Conservation (phyloP, 2,329 filamentous ascomycete genomes). For the Xenosphaeropsis pyriputrescens region DNA sequence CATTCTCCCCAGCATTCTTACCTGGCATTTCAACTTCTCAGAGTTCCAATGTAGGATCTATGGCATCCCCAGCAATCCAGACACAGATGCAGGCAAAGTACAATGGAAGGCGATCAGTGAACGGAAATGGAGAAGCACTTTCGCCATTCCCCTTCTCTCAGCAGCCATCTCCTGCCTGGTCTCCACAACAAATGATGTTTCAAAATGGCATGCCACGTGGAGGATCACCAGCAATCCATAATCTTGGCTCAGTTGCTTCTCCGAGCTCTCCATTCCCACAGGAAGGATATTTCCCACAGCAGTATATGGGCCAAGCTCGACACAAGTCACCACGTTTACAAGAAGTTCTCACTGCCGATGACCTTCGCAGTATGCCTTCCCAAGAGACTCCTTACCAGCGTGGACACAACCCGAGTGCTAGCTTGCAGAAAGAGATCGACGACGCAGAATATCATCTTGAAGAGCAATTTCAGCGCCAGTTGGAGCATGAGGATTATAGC, state of each 20-base stretch:
- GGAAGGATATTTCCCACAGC: conserved; percentile 19
- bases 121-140: conserved; percentile 37
- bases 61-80: conserved; percentile 61
- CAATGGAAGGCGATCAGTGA: conserved; percentile 60
- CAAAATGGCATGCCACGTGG: conserved; percentile 36
- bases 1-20: conserved; percentile 38
- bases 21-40: conserved; percentile 44
- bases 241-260: conserved; percentile 40
- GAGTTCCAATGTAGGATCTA: conserved; percentile 47
- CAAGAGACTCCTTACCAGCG: conserved; percentile 32
- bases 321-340: conserved; percentile 48
- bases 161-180: conserved; percentile 46
- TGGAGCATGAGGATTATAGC: conserved; percentile 67
- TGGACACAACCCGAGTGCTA: conserved; percentile 61
- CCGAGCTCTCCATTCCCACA: conserved; percentile 45
- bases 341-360: conserved; percentile 40
- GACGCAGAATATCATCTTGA: conserved; percentile 77
- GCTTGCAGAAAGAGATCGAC: conserved; percentile 71
- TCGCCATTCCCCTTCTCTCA: conserved; percentile 55
- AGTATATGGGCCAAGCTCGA: conserved; percentile 24
- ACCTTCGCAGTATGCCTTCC: conserved; percentile 26
- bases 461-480: conserved; percentile 62
- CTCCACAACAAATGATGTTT: conserved; percentile 36
- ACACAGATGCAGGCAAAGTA: conserved; percentile 37
- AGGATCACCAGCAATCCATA: conserved; percentile 49